Base-by-base conservation (phyloP, 2,329 filamentous ascomycete genomes). In the Calonectria ilicicola region DNA sequence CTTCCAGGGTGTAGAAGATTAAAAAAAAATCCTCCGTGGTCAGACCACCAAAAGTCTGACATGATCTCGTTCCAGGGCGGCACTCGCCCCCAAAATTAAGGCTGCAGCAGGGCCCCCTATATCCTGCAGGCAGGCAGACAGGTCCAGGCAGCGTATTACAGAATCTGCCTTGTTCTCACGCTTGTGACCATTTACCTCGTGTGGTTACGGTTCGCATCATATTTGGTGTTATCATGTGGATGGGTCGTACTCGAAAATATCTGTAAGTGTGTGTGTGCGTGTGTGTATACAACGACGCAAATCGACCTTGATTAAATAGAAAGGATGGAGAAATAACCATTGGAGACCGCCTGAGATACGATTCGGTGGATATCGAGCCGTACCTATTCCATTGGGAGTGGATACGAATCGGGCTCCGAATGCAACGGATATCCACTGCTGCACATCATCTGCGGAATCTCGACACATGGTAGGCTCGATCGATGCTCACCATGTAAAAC, bases 361-460 rank as follows among this genome's bases (percentile, higher is more conserved):
- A 40, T 38, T 10, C 8, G 53, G 21, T 23, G 32, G 23, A 60
- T 60, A 60, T 40, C 32, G 8, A 38, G 12, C 53, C 21, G 32
- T 40, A 40, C 21, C 32, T 6, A 26, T 60, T 60, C 53, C 29
- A 60, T 60, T 40, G 17, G 14, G 21, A 21, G 53, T 40, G 53
- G 53, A 60, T 60, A 60, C 53, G 32, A 35, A 19, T 40, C 53
- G 23, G 35, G 32, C 15, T 40, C 53, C 32, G 53, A 35, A 60
- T 60, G 53, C 35, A 60, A 60, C 53, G 53, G 53, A 60, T 60
- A 60, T 27, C 53, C 53, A 60, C 53, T 32, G 53, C 32, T 60
- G 53, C 53, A 60, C 32, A 60, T 40, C 53, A 60, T 60, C 53
- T 38, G 32, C 35, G 53, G 35, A 21, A 60, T 40, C 32, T 60